phyloP scores from a whole-genome alignment of 202 grass and related monocot species.

The Schoenoplectus triqueter region DNA sequence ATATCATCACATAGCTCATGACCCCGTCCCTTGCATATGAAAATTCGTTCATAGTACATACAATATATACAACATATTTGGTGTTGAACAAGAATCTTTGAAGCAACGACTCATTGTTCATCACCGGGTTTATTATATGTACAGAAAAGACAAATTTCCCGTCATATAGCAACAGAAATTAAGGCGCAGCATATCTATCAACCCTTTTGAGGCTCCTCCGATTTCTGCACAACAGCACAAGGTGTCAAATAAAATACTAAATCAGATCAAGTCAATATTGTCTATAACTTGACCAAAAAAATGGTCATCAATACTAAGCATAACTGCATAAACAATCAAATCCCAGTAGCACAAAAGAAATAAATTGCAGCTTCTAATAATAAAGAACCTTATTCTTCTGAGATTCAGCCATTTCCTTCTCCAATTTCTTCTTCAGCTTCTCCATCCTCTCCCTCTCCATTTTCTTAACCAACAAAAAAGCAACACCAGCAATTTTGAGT shows the following conservation, averaged over 20 bases:
- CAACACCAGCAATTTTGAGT: neutral
- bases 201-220: constrained; percentile 40
- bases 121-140: neutral
- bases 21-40: neutral
- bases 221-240: constrained; percentile 47
- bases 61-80: neutral
- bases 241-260: neutral
- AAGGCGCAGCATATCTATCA: constrained; percentile 47
- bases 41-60: neutral
- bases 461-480: constrained; percentile 55
- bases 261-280: neutral
- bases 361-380: neutral
- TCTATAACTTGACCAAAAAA: neutral
- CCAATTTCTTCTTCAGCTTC: constrained; percentile 53
- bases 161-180: neutral
- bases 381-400: constrained; percentile 47
- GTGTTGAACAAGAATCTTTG: neutral
- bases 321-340: neutral
- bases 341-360: neutral
- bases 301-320: neutral
- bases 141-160: neutral
- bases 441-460: constrained; percentile 93
- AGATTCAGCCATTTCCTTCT: constrained; percentile 61
- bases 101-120: neutral
- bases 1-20: neutral